Base-by-base conservation (phyloP, 768 basidiomycete genomes). In the Agrocybe praecox region DNA sequence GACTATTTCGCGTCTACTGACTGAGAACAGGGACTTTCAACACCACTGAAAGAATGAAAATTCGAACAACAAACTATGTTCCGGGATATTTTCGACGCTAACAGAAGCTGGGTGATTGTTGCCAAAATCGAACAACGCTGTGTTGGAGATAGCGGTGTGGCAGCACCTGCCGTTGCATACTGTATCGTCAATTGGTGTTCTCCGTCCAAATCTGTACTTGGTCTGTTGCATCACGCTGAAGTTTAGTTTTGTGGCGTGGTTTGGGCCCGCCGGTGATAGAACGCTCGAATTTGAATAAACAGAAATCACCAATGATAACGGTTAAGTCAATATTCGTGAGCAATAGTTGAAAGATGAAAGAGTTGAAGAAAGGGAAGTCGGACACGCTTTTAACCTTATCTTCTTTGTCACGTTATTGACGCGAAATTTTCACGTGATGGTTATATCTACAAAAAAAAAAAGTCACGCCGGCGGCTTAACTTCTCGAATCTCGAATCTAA, bases 31-130 rank as follows among this genome's bases (percentile, higher is more conserved):
- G 23, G 19, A 49, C 9, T n/a, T 14, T 12, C 7, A 55, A 21
- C 43, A 15, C n/a, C 23, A 8, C n/a, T 33, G 29, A 26, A n/a
- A 21, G 44, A 22, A 52, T 34, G n/a, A n/a, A n/a, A 18, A 53
- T 24, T 54, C 49, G 6, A 12, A 21, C 45, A 23, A 12, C 7
- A 26, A 24, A 79, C 81, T 72, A 52, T 73, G 67, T 56, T 69
- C 67, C 46, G 78, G 72, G 40, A 81, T 73, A 58, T 80, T 84
- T 53, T 81, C 80, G 45, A 84, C 75, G 62, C 74, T 77, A 40
- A 86, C 76, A 23, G 81, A 65, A 55, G 74, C 74, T 49, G 61
- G 54, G 55, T 61, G 62, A 43, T 53, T 53, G 33, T 21, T 45
- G 46, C 59, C 55, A 19, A 60, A 61, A 45, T 57, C 48, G 52